Evolutionary conservation across 768 basidiomycete species (phyloP), one percentile per base, ranked within the genome.

Genomic region (Rhodocollybia butyracea): DNA sequence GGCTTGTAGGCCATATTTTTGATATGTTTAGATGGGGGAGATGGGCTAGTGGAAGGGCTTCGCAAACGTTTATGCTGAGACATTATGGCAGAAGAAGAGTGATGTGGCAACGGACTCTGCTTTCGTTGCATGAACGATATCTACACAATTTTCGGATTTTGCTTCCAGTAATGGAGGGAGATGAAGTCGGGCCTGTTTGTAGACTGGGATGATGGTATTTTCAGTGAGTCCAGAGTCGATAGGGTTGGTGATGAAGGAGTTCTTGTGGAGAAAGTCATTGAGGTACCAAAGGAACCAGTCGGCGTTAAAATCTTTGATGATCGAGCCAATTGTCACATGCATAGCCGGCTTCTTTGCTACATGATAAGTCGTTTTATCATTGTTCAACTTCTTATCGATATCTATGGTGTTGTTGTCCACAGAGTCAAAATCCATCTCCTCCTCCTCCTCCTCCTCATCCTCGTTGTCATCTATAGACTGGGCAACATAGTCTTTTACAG

Each of bases 401-500:
- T 45, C 21, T 1, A n/a, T 26, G 11, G 21, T 30, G 12, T 48
- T 30, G 11, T 29, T 26, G 27, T 36, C 19, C n/a, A n/a, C n/a
- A n/a, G n/a, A n/a, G n/a, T n/a, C n/a, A n/a, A n/a, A n/a, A n/a
- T n/a, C n/a, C n/a, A n/a, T n/a, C n/a, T 45, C 31, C 22, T 46
- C 42, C 12, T 38, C 54, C 13, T 55, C 24, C 6, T 29, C 40
- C 8, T 32, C 41, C 15, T 43, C 30, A 24, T 43, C 31, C n/a
- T 13, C 15, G 6, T 46, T 30, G 7, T 59, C 10, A 50, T 56
- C 29, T 42, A 50, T 19, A 57, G 57, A 43, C 36, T 5, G 17
- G 22, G 66, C 15, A 3, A 45, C 59, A 29, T 66, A 64, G 46
- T 60, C 54, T 36, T 46, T 61, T 29, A 65, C n/a, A 13, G 59